A percentile compares a stretch with the other conserved stretches of the same genome.
Conservation (phyloP, 108 stramenopile species). For the Pseudonitzschia delicatissima region DNA sequence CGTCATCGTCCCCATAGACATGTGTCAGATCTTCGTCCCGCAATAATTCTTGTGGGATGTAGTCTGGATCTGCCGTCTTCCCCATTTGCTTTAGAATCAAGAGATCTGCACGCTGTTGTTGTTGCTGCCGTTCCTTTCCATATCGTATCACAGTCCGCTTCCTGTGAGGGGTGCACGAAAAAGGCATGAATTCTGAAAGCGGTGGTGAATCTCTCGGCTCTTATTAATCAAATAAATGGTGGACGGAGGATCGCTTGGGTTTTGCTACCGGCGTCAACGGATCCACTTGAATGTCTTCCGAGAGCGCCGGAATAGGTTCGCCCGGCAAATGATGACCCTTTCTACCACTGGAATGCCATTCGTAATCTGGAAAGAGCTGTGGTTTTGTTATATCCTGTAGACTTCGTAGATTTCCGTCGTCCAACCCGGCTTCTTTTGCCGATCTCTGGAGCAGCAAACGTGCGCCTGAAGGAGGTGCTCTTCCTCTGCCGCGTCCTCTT, state of each 20-base stretch:
- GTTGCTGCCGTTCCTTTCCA: slow-evolving; percentile 14
- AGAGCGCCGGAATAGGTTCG: neutral
- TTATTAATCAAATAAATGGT: slow-evolving; percentile 58
- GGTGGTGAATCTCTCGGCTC: slow-evolving; percentile 60
- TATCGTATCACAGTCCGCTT: slow-evolving; percentile 65
- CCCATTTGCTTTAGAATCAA: slow-evolving; percentile 35
- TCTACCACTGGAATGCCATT: slow-evolving; percentile 55
- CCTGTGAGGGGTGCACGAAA: slow-evolving; percentile 52
- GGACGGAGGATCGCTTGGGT: slow-evolving; percentile 36
- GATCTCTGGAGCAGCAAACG: slow-evolving; percentile 60
- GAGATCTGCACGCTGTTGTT: slow-evolving; percentile 8
- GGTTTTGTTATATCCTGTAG: slow-evolving; percentile 46
- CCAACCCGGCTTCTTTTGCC: slow-evolving; percentile 69
- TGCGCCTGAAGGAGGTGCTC: slow-evolving; percentile 46
- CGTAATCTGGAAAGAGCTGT: slow-evolving; percentile 48
- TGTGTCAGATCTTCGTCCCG: slow-evolving; percentile 9
- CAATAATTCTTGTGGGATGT: slow-evolving; percentile 58
- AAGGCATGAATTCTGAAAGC: slow-evolving; percentile 55
- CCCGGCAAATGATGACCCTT: slow-evolving; percentile 14
- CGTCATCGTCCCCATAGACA: slow-evolving; percentile 17
- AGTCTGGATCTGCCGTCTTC: slow-evolving; percentile 41
- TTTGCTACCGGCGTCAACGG: neutral
- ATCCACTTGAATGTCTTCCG: neutral
- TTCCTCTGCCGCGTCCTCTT: slow-evolving; percentile 48
- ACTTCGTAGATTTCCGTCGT: slow-evolving; percentile 47